Evolutionary conservation across 139 green algal genomes (phyloP), one percentile per base, ranked within the genome.

Genomic region (Pedinophyceae sp.): DNA sequence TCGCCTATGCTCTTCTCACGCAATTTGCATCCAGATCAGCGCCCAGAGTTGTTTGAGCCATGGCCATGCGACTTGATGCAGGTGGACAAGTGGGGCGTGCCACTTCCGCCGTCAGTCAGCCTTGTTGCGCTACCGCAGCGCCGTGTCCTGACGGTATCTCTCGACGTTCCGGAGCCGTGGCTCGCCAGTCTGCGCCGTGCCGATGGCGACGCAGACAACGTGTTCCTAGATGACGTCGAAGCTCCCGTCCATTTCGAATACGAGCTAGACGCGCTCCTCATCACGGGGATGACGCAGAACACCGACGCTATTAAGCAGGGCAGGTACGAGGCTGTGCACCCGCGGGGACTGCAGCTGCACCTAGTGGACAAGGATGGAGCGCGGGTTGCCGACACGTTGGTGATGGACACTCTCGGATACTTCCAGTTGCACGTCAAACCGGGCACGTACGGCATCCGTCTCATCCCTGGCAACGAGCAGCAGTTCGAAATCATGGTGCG

Each of bases 361-460:
- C 70, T 98, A 0, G 50, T 24, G 23, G n/a, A 20, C 7, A 13
- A 66, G 18, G 29, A 46, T 2, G 15, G 28, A 19, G 54, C 68
- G 15, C 69, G 74, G 39, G 1, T 80, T 26, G 70, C 82, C 34
- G 89, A 97, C 68, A 97, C 89, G 0, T 64, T 95, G 26, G 85
- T 97, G 27, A 98, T 98, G 91, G 69, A 71, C 46, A 97, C 95
- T 71, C 69, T 97, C 50, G 91, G 89, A 25, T 98, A 98, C 77
- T 98, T 97, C 66, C 91, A 98, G 75, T n/a, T n/a, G n/a, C n/a
- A n/a, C n/a, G 78, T 97, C 40, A 93, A 96, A 69, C 69, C 78
- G 1, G 39, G 38, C 2, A 2, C 46, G 13, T 82, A 82, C n/a
- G 83, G 83, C 4, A 50, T 78, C 34, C 2, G 7, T 29, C 7